Evolutionary conservation across 805 yeast genomes (phyloP), one percentile per base, ranked within the genome.

Genomic region (Candida fluviatilis): DNA sequence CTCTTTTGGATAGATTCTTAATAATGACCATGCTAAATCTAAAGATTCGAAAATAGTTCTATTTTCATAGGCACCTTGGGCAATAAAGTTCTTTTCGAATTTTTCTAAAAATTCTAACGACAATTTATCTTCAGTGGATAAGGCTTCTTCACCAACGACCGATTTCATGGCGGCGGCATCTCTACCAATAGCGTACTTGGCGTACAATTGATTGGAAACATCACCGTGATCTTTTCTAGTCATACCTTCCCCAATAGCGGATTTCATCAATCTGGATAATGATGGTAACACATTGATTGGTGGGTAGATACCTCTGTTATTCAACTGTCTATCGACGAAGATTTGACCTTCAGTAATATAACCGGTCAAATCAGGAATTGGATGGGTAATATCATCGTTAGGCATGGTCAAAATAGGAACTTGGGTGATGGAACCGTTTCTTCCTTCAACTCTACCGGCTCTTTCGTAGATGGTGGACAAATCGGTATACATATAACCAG

Each of bases 121-220:
- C 49, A 93, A 76, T 71, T 95, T 95, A 70, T 93, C 99, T 67
- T 93, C 99, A 48, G 87, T 87, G 24, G 97, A 89, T 58, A 93
- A 75, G 25, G 99, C 99, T 69, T 93, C 99, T 69, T 93, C 99
- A 80, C 99, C 99, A 54, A 93, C 99, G 51, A 93, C 99, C 11
- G 99, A 96, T 73, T 93, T 93, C 99, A 93, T 93, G 53, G 99
- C 97, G 36, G 99, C 99, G 18, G 99, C 99, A 69, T 93, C 99
- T 71, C 90, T 86, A 76, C 99, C 99, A 72, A 93, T 95, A 48
- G 99, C 99, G 64, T 93, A 93, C 69, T 93, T 93, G 56, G 99
- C 99, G 62, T 93, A 93, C 59, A 93, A 78, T 76, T 93, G 99
- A 75, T 93, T 93, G 21, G 98, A 91, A 45, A 93, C 99, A 73